Base-by-base conservation (phyloP, 2,329 filamentous ascomycete species). In the Talaromyces marneffei region DNA sequence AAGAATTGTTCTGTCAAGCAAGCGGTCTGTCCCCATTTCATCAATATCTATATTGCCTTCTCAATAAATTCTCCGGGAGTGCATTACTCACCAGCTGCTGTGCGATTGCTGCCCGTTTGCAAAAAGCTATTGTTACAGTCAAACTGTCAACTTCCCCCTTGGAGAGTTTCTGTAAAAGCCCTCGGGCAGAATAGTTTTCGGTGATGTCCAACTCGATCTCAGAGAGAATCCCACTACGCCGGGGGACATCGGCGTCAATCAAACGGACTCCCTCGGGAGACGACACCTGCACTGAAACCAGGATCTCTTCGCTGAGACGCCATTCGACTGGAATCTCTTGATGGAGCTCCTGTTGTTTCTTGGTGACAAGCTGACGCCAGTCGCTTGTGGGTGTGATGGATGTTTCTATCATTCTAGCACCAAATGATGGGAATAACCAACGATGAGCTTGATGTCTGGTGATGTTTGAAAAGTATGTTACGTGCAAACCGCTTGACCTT, bases 71-170 rank as follows among this genome's bases (percentile, higher is more conserved):
- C n/a, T n/a, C n/a, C n/a, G n/a, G n/a, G n/a, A n/a, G n/a, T n/a
- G n/a, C n/a, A n/a, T n/a, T 8, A 46, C 39, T 40, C 25, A 63
- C 61, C 52, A 63, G n/a, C 52, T 63, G 50, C n/a, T 72, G 71
- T 2, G 68, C 69, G n/a, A 73, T 67, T 23, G 70, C 70, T 3
- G 71, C 69, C 5, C 69, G 65, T 16, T 59, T 64, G 16, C 53
- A 61, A 25, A 58, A 86, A 1, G 83, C 83, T 27, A 74, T 78
- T 2, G 76, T 78, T 5, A 85, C 79, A 10, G 74, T 69, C 1
- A 72, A 72, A 33, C 78, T 74, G 14, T 73, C 78, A n/a, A n/a
- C n/a, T n/a, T n/a, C n/a, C n/a, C n/a, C n/a, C n/a, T n/a, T n/a
- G n/a, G n/a, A n/a, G n/a, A 60, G 23, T 23, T n/a, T 20, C 46